Evolutionary conservation across 1,284 basidiomycete genomes (phyloP).

Genomic region (Cryptococcus amylolentus): DNA sequence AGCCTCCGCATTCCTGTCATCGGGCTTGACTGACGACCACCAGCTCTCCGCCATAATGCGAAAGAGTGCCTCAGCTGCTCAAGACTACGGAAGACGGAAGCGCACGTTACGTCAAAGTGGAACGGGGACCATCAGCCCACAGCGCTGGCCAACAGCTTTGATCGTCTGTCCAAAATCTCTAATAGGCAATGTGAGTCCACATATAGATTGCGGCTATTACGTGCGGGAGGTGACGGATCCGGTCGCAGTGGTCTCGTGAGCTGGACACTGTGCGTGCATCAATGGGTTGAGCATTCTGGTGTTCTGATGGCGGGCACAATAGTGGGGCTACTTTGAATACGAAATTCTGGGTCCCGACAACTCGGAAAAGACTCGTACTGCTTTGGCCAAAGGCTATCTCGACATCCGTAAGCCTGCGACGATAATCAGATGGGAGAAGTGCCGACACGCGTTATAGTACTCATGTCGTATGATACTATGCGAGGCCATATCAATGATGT

Average conservation of each 20-base stretch:
- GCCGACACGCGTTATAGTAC: slow-evolving; percentile 21
- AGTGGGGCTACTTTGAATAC: slow-evolving; percentile 49
- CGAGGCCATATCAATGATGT: slow-evolving; percentile 25
- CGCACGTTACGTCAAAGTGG: slow-evolving; percentile 15
- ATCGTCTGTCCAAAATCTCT: slow-evolving; percentile 50
- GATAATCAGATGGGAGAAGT: not conserved
- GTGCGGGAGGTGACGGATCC: not conserved
- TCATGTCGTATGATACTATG: slow-evolving; percentile 36
- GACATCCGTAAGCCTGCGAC: slow-evolving; percentile 37
- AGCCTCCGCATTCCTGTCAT: not conserved
- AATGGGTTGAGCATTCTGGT: not conserved
- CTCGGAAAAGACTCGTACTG: slow-evolving; percentile 7
- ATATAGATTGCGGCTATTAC: slow-evolving; percentile 17
- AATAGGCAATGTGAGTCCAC: slow-evolving; percentile 45
- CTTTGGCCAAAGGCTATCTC: slow-evolving; percentile 32
- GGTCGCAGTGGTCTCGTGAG: slow-evolving; percentile 51
- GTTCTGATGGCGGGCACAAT: not conserved
- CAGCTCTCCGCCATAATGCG: slow-evolving; percentile 54
- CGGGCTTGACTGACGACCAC: not conserved
- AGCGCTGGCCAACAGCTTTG: slow-evolving; percentile 43
- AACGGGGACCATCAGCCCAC: slow-evolving; percentile 16
- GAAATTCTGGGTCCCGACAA: slow-evolving; percentile 21
- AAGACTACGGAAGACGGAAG: slow-evolving; percentile 42
- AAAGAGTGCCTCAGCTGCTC: slow-evolving; percentile 45
- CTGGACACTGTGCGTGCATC: slow-evolving; percentile 43